Conservation (phyloP, 2,329 filamentous ascomycete species). For the Chrysoporthe puriensis region DNA sequence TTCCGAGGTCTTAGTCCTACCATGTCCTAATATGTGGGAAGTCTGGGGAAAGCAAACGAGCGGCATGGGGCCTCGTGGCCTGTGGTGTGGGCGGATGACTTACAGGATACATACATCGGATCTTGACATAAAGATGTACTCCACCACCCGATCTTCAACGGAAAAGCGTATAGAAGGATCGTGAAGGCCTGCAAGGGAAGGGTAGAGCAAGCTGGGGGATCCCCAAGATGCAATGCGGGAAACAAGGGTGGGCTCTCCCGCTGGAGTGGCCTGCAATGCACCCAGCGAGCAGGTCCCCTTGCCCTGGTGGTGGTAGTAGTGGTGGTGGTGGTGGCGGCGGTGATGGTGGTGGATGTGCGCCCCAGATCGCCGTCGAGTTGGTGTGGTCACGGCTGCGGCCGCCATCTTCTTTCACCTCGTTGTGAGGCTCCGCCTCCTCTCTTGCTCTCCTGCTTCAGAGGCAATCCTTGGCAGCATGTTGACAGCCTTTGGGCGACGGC, state of each 20-base stretch:
- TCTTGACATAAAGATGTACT: constrained; percentile 15
- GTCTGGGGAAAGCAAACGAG: not conserved
- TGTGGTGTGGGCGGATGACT: constrained; percentile 20
- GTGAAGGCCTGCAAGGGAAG: constrained; percentile 7
- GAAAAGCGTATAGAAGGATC: constrained; percentile 10
- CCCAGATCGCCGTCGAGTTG: constrained; percentile 25
- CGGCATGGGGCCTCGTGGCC: constrained; percentile 8
- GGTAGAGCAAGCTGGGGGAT: constrained; percentile 13
- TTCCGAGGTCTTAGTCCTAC: not conserved
- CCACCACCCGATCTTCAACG: constrained; percentile 22
- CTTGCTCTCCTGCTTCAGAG: not conserved
- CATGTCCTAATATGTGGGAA: not conserved
- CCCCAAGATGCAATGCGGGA: constrained; percentile 26
- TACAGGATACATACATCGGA: constrained; percentile 17
- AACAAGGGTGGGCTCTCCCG: constrained; percentile 27
- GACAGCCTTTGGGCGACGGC: not conserved
- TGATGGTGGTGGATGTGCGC: constrained; percentile 1
- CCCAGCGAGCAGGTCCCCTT: constrained; percentile 24
- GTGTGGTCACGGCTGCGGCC: constrained; percentile 28
- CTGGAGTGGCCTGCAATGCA: constrained; percentile 23
- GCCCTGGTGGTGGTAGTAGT: constrained; percentile 8
- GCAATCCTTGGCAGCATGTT: not conserved
- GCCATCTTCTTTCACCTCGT: constrained; percentile 1
- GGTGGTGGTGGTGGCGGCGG: not conserved
- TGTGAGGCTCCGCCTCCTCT: not conserved